These are phyloP conservation scores for Penicillium antarcticum DNA, from an alignment of 495 filamentous ascomycete genomes.

Conservation along the genomic window DNA sequence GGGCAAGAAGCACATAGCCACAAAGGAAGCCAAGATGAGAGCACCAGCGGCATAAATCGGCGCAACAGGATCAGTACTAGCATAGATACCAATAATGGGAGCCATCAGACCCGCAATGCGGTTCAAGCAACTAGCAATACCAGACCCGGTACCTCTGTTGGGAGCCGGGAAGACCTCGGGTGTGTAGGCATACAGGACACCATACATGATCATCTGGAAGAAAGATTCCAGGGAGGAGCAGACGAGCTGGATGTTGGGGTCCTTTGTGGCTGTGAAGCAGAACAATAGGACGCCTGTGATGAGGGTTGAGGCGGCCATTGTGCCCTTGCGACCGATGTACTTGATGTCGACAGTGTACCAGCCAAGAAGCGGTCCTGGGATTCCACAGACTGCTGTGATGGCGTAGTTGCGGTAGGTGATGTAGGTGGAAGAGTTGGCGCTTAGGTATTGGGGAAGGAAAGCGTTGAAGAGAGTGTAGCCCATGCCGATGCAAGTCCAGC, in stretches of 20 bases:
- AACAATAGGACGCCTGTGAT: conserved; percentile 52
- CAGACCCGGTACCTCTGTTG: conserved; percentile 52
- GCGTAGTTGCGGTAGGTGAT: conserved; percentile 54
- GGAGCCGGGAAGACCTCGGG: conserved; percentile 56
- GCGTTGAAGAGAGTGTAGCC: conserved; percentile 51
- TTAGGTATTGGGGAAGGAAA: conserved; percentile 51
- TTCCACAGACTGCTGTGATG: conserved; percentile 50
- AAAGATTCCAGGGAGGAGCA: conserved; percentile 49
- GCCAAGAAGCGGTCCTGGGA: conserved; percentile 51
- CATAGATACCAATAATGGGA: conserved; percentile 49
- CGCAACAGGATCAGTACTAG: conserved; percentile 30
- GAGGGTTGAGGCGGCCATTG: conserved; percentile 45
- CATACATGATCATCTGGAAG: conserved; percentile 55
- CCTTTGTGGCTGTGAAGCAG: conserved; percentile 43
- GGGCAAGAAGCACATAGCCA: conserved; percentile 43
- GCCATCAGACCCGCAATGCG: conserved; percentile 49
- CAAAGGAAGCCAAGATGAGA: conserved; percentile 38
- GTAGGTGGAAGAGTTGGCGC: conserved; percentile 26
- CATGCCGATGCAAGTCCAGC: conserved; percentile 48
- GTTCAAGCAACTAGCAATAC: conserved; percentile 51
- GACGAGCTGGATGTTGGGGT: conserved; percentile 41
- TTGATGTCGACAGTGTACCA: conserved; percentile 45
- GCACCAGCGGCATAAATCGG: conserved; percentile 46
- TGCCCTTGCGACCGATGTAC: conserved; percentile 53
- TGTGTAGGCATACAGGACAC: conserved; percentile 53